These are phyloP conservation scores for Moelleriella libera DNA, from an alignment of 2,329 filamentous ascomycete genomes.

Conservation along the genomic window DNA sequence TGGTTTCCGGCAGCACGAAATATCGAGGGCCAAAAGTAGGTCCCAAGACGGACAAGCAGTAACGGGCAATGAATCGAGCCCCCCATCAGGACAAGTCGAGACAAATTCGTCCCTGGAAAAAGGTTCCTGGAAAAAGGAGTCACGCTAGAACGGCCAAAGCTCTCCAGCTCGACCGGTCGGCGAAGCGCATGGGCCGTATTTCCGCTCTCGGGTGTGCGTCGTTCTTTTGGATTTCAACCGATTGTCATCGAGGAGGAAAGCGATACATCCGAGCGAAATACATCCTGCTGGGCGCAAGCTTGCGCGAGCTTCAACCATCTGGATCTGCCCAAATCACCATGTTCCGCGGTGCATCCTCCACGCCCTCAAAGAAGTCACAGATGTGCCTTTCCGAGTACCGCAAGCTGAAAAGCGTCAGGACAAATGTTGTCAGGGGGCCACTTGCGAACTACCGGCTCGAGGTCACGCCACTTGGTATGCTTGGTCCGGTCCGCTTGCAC, in stretches of 20 bases:
- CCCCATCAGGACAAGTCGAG: too few species aligned
- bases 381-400: constrained; percentile 27
- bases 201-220: too few species aligned
- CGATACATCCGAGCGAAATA: not conserved
- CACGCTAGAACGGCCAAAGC: too few species aligned
- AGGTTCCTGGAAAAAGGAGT: too few species aligned
- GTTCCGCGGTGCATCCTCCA: constrained; percentile 24
- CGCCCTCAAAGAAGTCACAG: constrained; percentile 23
- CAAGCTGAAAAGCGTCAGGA: constrained; percentile 33
- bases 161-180: too few species aligned
- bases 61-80: too few species aligned
- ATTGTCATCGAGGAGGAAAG: not conserved
- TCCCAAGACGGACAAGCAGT: too few species aligned
- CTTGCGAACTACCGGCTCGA: constrained; percentile 27
- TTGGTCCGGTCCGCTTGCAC: constrained; percentile 29
- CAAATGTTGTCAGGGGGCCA: constrained; percentile 28
- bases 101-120: too few species aligned
- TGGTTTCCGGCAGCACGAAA: too few species aligned
- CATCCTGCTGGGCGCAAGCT: not conserved
- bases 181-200: too few species aligned
- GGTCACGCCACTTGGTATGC: constrained; percentile 30
- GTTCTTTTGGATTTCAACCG: too few species aligned
- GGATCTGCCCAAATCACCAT: constrained; percentile 33
- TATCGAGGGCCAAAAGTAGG: too few species aligned
- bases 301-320: constrained; percentile 8